Percentiles rank a stretch among this genome's conserved stretches.
These are phyloP conservation scores for Eucalyptus albens DNA, from an alignment of 345 rosid genomes.

Conservation along the genomic window DNA sequence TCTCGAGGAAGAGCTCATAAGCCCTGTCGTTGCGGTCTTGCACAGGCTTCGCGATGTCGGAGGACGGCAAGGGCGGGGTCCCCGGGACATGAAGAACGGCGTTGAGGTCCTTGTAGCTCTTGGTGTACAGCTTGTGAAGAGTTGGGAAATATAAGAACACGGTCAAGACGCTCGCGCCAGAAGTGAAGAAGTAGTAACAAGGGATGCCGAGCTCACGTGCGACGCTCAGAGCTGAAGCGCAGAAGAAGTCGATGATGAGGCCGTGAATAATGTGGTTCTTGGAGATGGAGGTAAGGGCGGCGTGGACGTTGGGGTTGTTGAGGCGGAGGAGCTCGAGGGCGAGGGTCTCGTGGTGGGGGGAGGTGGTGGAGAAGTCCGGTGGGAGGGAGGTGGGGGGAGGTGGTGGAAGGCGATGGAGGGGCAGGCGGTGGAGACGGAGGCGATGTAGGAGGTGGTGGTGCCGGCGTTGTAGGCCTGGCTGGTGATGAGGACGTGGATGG, in stretches of 20 bases:
- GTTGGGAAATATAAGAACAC: slow-evolving; percentile 9
- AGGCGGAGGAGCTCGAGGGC: slow-evolving; percentile 14
- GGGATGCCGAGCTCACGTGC: slow-evolving; percentile 23
- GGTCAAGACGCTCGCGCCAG: slow-evolving; percentile 23
- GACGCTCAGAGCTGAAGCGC: slow-evolving; percentile 12
- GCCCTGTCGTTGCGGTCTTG: slow-evolving; percentile 9
- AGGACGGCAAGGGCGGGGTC: slow-evolving; percentile 9
- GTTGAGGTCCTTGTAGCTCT: slow-evolving; percentile 19
- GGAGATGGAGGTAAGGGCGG: slow-evolving; percentile 22
- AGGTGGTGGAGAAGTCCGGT: slow-evolving; percentile 4
- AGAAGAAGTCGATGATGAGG: slow-evolving; percentile 36
- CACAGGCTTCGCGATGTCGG: not conserved
- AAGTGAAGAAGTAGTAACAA: slow-evolving; percentile 27
- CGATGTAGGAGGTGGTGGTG: slow-evolving; percentile 19
- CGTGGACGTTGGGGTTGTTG: slow-evolving; percentile 27
- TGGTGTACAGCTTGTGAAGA: slow-evolving; percentile 9
- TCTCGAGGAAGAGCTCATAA: slow-evolving; percentile 9
- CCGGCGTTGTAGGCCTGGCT: slow-evolving; percentile 27
- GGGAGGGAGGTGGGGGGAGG: slow-evolving; percentile 21
- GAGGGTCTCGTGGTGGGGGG: slow-evolving; percentile 14
- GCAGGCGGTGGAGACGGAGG: slow-evolving; percentile 15
- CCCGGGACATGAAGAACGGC: slow-evolving; percentile 22
- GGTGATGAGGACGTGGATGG: slow-evolving; percentile 31
- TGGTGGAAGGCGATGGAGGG: slow-evolving; percentile 37
- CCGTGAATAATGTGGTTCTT: slow-evolving; percentile 5